phyloP scores from a whole-genome alignment of 2,329 filamentous ascomycete genomes.

The Arachnomyces sp. region DNA sequence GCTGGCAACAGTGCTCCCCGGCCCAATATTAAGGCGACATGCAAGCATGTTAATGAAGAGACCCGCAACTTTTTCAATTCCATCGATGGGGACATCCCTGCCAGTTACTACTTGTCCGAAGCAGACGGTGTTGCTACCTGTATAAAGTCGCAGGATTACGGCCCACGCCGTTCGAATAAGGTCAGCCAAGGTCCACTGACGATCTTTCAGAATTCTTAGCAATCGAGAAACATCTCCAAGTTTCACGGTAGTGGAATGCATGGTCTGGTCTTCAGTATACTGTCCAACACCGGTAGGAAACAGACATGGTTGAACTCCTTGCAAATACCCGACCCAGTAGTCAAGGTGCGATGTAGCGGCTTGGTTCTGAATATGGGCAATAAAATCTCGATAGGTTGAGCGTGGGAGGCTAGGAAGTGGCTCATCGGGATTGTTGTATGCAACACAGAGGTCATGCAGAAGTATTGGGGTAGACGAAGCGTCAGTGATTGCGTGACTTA shows the following conservation, averaged over 20 bases:
- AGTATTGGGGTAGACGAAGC: slow-evolving; percentile 28
- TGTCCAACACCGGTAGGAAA: slow-evolving; percentile 14
- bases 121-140: slow-evolving; percentile 29
- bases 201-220: slow-evolving; percentile 10
- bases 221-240: slow-evolving; percentile 9
- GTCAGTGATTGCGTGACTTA: slow-evolving; percentile 33
- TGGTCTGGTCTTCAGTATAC: not conserved
- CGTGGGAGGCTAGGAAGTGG: slow-evolving; percentile 20
- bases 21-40: slow-evolving; percentile 37
- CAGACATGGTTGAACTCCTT: slow-evolving; percentile 26
- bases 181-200: slow-evolving; percentile 29
- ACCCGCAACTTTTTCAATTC: slow-evolving; percentile 33
- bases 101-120: slow-evolving; percentile 37
- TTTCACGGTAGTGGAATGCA: slow-evolving; percentile 5
- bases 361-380: slow-evolving; percentile 25
- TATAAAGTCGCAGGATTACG: slow-evolving; percentile 27
- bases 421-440: slow-evolving; percentile 27
- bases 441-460: slow-evolving; percentile 23
- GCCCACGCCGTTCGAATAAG: slow-evolving; percentile 52
- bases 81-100: slow-evolving; percentile 29
- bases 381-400: slow-evolving; percentile 31
- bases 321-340: slow-evolving; percentile 31
- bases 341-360: slow-evolving; percentile 19
- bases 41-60: slow-evolving; percentile 50
- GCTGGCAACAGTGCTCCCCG: slow-evolving; percentile 29